Evolutionary conservation across 441 rosid species (phyloP), one percentile per base, ranked within the genome.

Genomic region (Pelargonium myrrhifolium): DNA sequence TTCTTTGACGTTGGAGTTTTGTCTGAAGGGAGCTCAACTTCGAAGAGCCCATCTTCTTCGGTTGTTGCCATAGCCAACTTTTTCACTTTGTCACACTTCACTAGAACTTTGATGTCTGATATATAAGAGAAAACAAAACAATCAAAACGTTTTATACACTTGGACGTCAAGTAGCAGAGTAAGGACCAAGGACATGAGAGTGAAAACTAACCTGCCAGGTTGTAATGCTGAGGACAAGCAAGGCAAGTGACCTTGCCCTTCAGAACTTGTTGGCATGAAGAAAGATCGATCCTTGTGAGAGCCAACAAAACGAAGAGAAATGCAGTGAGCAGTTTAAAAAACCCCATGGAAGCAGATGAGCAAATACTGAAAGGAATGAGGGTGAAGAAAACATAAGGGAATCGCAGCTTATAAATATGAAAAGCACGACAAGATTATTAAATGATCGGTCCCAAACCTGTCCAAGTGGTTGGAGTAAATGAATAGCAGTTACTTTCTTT

Each of bases 191-290:
- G 35, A 59, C 63, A 12, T 9, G 4, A 24, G 28, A 59, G 63
- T 21, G 20, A 22, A 22, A 21, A 11, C 60, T 31, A 7, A 92
- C 98, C 96, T 78, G 98, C 83, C 74, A 83, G 77, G 74, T 82
- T 83, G 8, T 76, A 73, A 31, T 75, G 69, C 35, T 14, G 45
- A 6, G 60, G 37, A 81, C 98, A 92, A 72, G 84, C 90, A 1
- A 77, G 74, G 75, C 98, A 92, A 49, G 93, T 78, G 74, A 88
- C 77, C 64, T 84, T 85, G 45, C 85, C 93, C 68, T 77, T 35
- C 39, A 92, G 72, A 15, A 77, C 65, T 1, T 20, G 31, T 7
- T 59, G 73, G 68, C 78, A 73, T n/a, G 77, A 56, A 0, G 93
- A 82, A 64, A 75, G 75, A 61, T 78, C 61, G 58, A 85, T 35